Evolutionary conservation across 345 rosid genomes (phyloP), one percentile per base, ranked within the genome.

Genomic region (Triadica sebifera): DNA sequence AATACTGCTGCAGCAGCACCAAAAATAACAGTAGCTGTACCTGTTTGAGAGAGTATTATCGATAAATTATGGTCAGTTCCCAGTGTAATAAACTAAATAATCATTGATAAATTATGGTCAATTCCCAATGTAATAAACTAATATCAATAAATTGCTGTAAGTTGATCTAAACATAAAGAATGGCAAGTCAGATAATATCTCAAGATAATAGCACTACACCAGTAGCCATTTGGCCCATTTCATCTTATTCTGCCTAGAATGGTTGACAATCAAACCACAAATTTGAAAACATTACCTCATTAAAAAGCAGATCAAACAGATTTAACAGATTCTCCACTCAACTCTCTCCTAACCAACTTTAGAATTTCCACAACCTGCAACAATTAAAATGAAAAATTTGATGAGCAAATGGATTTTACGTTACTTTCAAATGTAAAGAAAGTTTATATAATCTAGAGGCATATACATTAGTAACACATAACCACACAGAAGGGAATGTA

Each of bases 361-460:
- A 95, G 81, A 61, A 88, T 89, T 86, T 93, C 98, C 72, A 86
- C 85, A 70, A 95, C 83, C 99, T 95, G 91, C 77, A 77, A 65
- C 41, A 29, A 79, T 51, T 29, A 79, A 75, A 45, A 15, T 58
- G 79, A 58, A 38, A 71, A 8, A 12, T 29, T 45, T 37, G n/a
- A 19, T 37, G 49, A 52, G 22, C 51, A 22, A 39, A 47, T 9
- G 66, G 50, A 12, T 29, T 55, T 29, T 12, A 12, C 22, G 15
- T 43, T 43, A 17, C 15, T 25, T 50, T 50, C 37, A 29, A 47
- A 25, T n/a, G 6, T 15, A 16, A 29, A 17, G 67, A 20, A 38
- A 17, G n/a, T 29, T 46, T 19, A 38, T 8, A 60, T 60, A 1
- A 13, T 13, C 16, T 5, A 60, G 5, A 13, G 6, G 3, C 63